Base-by-base conservation (phyloP, 129 eudicot species). In the Centrapalus pauciflorus region DNA sequence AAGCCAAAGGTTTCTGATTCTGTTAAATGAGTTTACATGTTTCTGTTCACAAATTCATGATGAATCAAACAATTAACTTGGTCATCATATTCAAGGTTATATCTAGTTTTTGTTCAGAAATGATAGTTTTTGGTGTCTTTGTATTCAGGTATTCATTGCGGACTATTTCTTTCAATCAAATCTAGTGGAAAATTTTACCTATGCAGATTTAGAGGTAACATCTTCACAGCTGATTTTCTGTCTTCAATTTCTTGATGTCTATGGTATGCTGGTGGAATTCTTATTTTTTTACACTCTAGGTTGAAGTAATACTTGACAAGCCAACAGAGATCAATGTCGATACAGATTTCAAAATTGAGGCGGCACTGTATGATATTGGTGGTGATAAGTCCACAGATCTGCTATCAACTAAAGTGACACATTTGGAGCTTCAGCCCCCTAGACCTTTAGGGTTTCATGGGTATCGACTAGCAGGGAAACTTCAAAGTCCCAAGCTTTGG, bases 401-500 rank as follows among this genome's bases (percentile, higher is more conserved):
- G 45, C 76, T 81, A 33, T 79, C 95, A 8, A 56, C 92, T 63
- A 61, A 64, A 2, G 82, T 88, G 64, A 82, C 87, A 55, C 79
- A 41, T 67, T 79, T 88, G 63, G 76, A 85, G 61, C 69, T 80
- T 71, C 85, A 69, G 26, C 74, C 85, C 13, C 73, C 77, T 55
- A 82, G 56, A 24, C 55, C 52, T 68, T 73, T 81, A 38, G 94
- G 93, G 19, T 93, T 93, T 77, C 83, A 78, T 57, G 98, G 95
- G 54, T 84, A 83, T 71, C 76, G 70, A 16, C 83, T 86, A 55
- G 56, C 38, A 0, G 98, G 96, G 65, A 81, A 78, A 68, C 67
- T 93, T 67, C 66, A 79, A 61, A 76, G 9, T 77, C 96, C 98
- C 37, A 93, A 82, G 82, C 92, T 93, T 65, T 93, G 98, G 96